These are phyloP conservation scores for Colletotrichum eleusines DNA, from an alignment of 2,329 filamentous ascomycete species.

Conservation along the genomic window DNA sequence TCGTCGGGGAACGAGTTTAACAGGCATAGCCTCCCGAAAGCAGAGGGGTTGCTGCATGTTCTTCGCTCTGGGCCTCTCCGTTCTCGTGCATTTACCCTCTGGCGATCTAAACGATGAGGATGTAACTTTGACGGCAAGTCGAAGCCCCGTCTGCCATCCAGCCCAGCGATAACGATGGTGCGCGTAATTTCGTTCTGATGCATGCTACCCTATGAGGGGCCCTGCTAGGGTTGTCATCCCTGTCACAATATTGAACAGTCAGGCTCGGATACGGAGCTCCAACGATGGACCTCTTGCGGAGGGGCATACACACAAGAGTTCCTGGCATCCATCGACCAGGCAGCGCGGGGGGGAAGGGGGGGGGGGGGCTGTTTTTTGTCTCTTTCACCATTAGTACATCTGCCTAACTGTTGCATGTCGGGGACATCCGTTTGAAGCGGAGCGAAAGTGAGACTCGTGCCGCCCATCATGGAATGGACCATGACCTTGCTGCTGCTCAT, in stretches of 20 bases:
- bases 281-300: not conserved
- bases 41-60: not conserved
- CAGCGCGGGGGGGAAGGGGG: too few relatives aligned
- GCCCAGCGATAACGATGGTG: not conserved
- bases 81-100: not conserved
- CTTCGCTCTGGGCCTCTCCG: not conserved
- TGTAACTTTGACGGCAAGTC: not conserved
- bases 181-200: not conserved
- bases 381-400: not conserved
- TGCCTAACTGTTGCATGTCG: not conserved
- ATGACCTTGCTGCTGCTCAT: slow-evolving; percentile 41
- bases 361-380: not conserved
- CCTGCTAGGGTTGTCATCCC: slow-evolving; percentile 11
- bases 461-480: slow-evolving; percentile 1
- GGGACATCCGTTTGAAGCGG: too few relatives aligned
- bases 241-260: not conserved
- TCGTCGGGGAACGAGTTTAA: not conserved
- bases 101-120: too few relatives aligned
- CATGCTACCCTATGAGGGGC: slow-evolving; percentile 5
- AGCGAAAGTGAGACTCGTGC: not conserved
- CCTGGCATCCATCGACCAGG: not conserved
- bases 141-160: not conserved
- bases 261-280: slow-evolving; percentile 1
- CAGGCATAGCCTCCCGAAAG: not conserved
- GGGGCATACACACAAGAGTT: too few relatives aligned